These are phyloP conservation scores for Apiospora malaysiana DNA, from an alignment of 2,329 filamentous ascomycete genomes.

Conservation along the genomic window DNA sequence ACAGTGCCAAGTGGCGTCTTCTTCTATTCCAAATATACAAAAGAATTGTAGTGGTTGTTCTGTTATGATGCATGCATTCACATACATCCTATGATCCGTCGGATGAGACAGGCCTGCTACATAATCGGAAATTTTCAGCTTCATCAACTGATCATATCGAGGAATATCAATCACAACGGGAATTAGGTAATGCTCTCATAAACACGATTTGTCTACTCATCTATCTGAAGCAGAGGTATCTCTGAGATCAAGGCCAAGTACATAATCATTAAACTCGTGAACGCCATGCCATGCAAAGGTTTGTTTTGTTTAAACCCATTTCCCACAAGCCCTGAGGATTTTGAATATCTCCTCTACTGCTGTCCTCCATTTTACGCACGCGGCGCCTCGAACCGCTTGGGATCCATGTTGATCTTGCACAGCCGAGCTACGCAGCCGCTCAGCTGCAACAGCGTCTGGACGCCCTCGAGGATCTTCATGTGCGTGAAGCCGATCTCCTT, in stretches of 20 bases:
- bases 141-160: neutral
- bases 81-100: neutral
- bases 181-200: neutral
- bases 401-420: conserved; percentile 96
- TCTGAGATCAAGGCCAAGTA: conserved; percentile 16
- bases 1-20: too few species aligned
- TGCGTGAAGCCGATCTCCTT: conserved; percentile 99
- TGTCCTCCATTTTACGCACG: conserved; percentile 18
- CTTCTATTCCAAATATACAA: neutral
- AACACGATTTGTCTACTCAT: conserved; percentile 14
- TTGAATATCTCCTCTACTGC: conserved; percentile 38
- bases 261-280: conserved; percentile 30
- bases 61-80: neutral
- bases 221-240: conserved; percentile 13
- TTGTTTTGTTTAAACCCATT: conserved; percentile 6
- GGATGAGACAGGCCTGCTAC: neutral
- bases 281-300: conserved; percentile 40
- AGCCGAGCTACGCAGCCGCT: conserved; percentile 91
- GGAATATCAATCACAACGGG: neutral
- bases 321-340: conserved; percentile 7
- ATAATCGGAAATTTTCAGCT: neutral
- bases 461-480: conserved; percentile 98
- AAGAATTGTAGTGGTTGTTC: neutral
- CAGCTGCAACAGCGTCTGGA: conserved; percentile 92
- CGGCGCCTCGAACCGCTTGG: conserved; percentile 69